These are phyloP conservation scores for Alternaria conjuncta DNA, from an alignment of 2,329 filamentous ascomycete species.

Conservation along the genomic window DNA sequence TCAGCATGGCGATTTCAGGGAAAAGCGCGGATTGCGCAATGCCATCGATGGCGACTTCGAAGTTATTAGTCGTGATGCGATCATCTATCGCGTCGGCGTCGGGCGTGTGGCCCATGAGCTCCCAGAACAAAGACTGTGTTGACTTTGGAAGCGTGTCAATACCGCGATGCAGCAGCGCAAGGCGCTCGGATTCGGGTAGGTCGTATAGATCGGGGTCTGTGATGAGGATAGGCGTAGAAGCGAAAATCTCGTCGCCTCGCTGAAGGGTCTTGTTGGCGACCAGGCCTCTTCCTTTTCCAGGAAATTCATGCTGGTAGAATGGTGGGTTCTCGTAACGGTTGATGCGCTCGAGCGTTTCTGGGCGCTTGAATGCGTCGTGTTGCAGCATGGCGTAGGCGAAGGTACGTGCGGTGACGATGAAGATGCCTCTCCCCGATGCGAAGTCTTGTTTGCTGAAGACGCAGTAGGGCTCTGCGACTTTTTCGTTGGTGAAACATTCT, in stretches of 20 bases:
- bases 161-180: constrained; percentile 35
- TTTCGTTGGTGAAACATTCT: constrained; percentile 38
- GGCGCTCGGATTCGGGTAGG: constrained; percentile 29
- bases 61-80: constrained; percentile 46
- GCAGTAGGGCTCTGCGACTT: constrained; percentile 36
- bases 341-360: constrained; percentile 19
- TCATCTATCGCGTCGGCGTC: constrained; percentile 42
- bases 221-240: constrained; percentile 41
- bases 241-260: constrained; percentile 43
- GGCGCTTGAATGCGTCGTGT: constrained; percentile 38
- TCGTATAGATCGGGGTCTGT: constrained; percentile 35
- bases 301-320: constrained; percentile 38
- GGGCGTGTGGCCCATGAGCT: constrained; percentile 34
- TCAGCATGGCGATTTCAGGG: constrained; percentile 46
- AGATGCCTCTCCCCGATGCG: constrained; percentile 41
- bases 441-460: constrained; percentile 41
- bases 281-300: constrained; percentile 42
- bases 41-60: constrained; percentile 36
- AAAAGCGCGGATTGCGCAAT: constrained; percentile 35
- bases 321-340: constrained; percentile 38
- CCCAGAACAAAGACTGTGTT: constrained; percentile 35
- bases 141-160: constrained; percentile 32
- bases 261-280: constrained; percentile 45
- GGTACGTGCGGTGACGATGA: constrained; percentile 34
- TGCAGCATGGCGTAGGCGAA: constrained; percentile 37